phyloP scores from a whole-genome alignment of 2,329 filamentous ascomycete species.

The Monosporascus sp. region DNA sequence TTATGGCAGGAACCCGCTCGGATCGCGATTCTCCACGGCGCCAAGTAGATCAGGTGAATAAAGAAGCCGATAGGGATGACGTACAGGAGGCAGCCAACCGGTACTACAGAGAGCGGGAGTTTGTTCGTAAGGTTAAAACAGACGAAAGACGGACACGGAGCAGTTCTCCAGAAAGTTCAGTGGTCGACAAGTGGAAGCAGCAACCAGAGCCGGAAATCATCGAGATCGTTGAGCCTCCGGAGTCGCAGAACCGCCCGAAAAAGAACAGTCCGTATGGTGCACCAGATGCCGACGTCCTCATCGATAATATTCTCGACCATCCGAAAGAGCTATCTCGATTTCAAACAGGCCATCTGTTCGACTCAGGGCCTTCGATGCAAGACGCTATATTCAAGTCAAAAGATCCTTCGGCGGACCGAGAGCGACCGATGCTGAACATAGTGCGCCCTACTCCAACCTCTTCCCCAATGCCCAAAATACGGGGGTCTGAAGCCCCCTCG shows the following conservation, averaged over 20 bases:
- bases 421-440: constrained; percentile 56
- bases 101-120: constrained; percentile 51
- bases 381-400: constrained; percentile 37
- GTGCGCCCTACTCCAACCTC: constrained; percentile 55
- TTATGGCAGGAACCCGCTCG: constrained; percentile 32
- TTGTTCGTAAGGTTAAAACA: constrained; percentile 49
- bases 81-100: constrained; percentile 54
- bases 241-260: constrained; percentile 38
- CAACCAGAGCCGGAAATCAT: constrained; percentile 32
- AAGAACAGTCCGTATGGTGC: constrained; percentile 48
- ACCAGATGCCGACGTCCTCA: constrained; percentile 59
- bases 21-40: constrained; percentile 20
- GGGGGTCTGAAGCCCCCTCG: constrained; percentile 17
- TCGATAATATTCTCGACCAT: constrained; percentile 52
- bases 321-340: constrained; percentile 45
- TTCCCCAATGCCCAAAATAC: constrained; percentile 45
- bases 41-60: constrained; percentile 43
- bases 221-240: constrained; percentile 52
- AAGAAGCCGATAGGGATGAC: constrained; percentile 54
- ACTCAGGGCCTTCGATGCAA: constrained; percentile 20
- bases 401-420: constrained; percentile 50
- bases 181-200: constrained; percentile 50
- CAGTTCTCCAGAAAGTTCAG: constrained; percentile 46
- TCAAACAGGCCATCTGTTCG: constrained; percentile 16
- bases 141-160: constrained; percentile 51